These are phyloP conservation scores for Wallacemonas collosoma DNA, from an alignment of 208 protist species.

Conservation along the genomic window DNA sequence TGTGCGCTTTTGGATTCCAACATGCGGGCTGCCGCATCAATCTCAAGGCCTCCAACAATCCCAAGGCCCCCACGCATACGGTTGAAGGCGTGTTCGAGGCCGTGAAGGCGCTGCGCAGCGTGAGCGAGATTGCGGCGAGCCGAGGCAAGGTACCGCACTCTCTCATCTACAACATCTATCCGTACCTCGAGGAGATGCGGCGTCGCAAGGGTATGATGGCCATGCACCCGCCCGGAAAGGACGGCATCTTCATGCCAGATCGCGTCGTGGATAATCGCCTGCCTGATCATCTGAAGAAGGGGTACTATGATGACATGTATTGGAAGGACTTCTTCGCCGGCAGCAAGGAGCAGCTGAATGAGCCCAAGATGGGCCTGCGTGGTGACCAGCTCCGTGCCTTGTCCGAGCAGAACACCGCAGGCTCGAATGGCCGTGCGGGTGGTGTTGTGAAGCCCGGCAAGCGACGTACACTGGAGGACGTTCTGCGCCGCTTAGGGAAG, in stretches of 20 bases:
- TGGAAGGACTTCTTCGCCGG: constrained; percentile 94
- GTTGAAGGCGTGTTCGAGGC: constrained; percentile 92
- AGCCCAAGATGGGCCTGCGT: constrained; percentile 90
- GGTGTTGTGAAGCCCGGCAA: constrained; percentile 31
- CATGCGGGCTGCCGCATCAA: constrained; percentile 90
- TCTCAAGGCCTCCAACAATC: constrained; percentile 79
- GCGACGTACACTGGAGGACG: constrained; percentile 87
- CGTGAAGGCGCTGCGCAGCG: constrained; percentile 86
- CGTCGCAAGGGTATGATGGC: constrained; percentile 93
- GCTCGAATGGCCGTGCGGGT: constrained; percentile 9
- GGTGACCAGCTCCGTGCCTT: constrained; percentile 86
- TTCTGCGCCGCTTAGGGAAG: constrained; percentile 82
- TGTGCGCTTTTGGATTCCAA: constrained; percentile 94
- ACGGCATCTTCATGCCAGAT: constrained; percentile 90
- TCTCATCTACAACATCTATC: constrained; percentile 93
- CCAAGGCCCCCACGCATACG: constrained; percentile 88
- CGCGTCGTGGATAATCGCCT: constrained; percentile 93
- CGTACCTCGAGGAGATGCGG: constrained; percentile 92
- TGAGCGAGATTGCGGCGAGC: constrained; percentile 91
- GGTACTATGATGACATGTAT: constrained; percentile 94
- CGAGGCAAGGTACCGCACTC: constrained; percentile 92
- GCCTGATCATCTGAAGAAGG: constrained; percentile 92
- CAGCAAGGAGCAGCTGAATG: constrained; percentile 87
- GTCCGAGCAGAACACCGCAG: constrained; percentile 32
- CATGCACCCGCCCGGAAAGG: constrained; percentile 92